Percentiles rank a stretch among this genome's conserved stretches.
phyloP scores from a whole-genome alignment of 257 asterid species.

The Linaria vulgaris region DNA sequence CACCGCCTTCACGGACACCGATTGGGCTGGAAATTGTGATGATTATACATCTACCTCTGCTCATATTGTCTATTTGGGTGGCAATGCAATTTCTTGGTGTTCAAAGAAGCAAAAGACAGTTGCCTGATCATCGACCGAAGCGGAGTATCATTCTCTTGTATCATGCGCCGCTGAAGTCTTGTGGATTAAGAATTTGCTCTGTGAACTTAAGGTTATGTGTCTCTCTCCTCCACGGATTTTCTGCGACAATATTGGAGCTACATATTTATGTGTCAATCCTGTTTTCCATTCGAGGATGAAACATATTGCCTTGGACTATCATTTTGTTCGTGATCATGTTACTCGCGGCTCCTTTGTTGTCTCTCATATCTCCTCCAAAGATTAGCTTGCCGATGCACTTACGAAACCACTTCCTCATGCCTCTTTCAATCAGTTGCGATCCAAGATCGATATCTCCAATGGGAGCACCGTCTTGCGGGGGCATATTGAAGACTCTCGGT shows the following conservation, averaged over 20 bases:
- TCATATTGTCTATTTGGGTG: not conserved
- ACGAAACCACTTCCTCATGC: not conserved
- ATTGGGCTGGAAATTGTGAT: no score
- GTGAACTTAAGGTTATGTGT: not conserved
- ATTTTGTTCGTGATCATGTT: not conserved
- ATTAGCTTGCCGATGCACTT: not conserved
- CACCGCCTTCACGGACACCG: not conserved
- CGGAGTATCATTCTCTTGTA: no score
- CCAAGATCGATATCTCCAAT: slow-evolving; percentile 3
- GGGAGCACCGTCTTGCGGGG: slow-evolving; percentile 12
- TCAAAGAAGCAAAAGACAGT: not conserved
- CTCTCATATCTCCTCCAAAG: not conserved
- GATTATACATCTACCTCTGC: no score
- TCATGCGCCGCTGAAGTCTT: not conserved
- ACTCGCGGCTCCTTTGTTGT: not conserved
- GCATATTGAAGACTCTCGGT: not conserved
- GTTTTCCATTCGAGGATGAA: no score
- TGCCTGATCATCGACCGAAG: not conserved
- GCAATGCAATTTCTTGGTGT: not conserved
- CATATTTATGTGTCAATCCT: no score
- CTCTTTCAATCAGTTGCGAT: not conserved
- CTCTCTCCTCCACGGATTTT: not conserved
- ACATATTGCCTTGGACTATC: no score
- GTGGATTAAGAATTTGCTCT: not conserved
- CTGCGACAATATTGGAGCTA: no score